Evolutionary conservation across 768 basidiomycete species (phyloP), one percentile per base, ranked within the genome.

Genomic region (Daedaleopsis sinensis): DNA sequence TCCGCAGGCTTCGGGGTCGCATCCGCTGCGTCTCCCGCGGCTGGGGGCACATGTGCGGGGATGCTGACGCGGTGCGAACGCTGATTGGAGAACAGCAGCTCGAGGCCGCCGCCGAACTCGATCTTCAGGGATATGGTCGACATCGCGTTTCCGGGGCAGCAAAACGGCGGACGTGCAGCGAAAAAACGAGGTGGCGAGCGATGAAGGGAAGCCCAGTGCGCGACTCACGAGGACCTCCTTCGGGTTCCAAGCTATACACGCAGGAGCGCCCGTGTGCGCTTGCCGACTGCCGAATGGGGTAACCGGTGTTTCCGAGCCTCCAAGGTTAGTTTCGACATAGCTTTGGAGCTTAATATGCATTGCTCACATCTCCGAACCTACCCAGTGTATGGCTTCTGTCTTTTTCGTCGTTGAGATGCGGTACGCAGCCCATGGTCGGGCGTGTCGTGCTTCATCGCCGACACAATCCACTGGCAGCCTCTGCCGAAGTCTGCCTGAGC

Each of bases 91-190:
- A 96, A 96, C 10, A 96, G 78, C 3, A 93, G 80, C 72, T 96
- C 94, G 59, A 95, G 85, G 16, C 94, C 94, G 44, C 94, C 94
- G 57, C 90, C 79, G 72, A 94, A 93, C 70, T 90, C 88, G 67
- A 94, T 75, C 60, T 84, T 89, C 66, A 94, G 64, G 42, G 70
- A 70, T 35, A 73, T 51, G 5, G 65, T 64, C 10, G 68, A 58
- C 70, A 70, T 70, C 10, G 21, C 38, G 12, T 39, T 13, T 18
- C 23, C 16, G 51, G 37, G 7, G 23, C n/a, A n/a, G 18, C 11
- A 16, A 6, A 19, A 18, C 21, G 11, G 21, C 16, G 56, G 47
- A 27, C 9, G 15, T 32, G 21, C 37, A 58, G 43, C 10, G 55
- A 37, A 1, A 35, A 37, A 1, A 10, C 32, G 36, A n/a, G n/a